Percentiles rank a stretch among this genome's conserved stretches.
phyloP scores from a whole-genome alignment of 306 rosid species.

The Cicer bijugum region DNA sequence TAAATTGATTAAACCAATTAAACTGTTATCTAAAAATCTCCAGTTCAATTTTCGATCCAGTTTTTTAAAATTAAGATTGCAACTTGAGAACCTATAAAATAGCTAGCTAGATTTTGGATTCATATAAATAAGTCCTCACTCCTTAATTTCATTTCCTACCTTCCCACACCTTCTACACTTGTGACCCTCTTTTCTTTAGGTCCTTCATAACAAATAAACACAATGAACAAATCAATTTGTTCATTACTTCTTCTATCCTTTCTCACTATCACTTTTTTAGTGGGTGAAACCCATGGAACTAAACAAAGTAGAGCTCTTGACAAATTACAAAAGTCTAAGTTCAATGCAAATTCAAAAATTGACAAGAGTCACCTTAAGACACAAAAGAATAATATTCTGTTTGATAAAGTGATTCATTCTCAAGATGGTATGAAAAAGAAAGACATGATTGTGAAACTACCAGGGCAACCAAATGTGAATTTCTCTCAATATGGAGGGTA shows the following conservation, averaged over 20 bases:
- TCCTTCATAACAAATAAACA: background rate
- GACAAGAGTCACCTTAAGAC: conserved; percentile 39
- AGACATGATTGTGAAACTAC: conserved; percentile 61
- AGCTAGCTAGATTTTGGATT: background rate
- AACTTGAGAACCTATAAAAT: background rate
- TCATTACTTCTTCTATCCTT: conserved; percentile 14
- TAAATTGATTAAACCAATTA: background rate
- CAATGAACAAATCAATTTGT: conserved; percentile 31
- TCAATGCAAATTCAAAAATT: conserved; percentile 21
- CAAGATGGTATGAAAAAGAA: conserved; percentile 60
- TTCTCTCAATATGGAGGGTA: conserved; percentile 81
- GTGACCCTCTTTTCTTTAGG: background rate
- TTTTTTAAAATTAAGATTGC: background rate
- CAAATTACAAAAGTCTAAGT: background rate
- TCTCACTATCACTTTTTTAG: conserved; percentile 18
- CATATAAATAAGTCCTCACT: background rate
- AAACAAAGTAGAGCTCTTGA: conserved; percentile 26
- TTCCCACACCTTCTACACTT: background rate
- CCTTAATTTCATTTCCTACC: background rate
- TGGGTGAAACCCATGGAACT: conserved; percentile 33
- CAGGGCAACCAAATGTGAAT: conserved; percentile 70
- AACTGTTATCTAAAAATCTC: background rate
- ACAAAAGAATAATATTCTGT: background rate
- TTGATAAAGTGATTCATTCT: conserved; percentile 25
- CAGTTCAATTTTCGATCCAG: background rate